Conservation (phyloP, 192 early-diverging fungal genomes). For the Diversispora eburnea region DNA sequence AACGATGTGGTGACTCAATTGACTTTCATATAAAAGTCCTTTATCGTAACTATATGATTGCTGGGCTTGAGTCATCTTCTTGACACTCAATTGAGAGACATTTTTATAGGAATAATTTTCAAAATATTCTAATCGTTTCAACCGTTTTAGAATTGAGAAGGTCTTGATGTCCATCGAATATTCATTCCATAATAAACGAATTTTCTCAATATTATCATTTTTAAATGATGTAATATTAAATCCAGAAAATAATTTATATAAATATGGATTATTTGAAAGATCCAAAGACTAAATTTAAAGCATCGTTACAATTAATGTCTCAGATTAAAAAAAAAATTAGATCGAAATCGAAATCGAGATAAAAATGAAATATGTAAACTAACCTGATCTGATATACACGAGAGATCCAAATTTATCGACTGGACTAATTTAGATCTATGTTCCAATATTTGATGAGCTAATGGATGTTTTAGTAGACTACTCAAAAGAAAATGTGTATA, state of each 20-base stretch:
- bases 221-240: not conserved
- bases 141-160: conserved; percentile 29
- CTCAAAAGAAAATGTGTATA: conserved; percentile 1
- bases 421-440: conserved; percentile 13
- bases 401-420: not conserved
- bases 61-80: conserved; percentile 36
- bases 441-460: not conserved
- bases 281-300: conserved; percentile 11
- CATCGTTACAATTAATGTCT: no score
- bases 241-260: not conserved
- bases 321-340: not conserved
- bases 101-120: conserved; percentile 25
- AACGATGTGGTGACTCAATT: conserved; percentile 45
- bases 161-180: conserved; percentile 21
- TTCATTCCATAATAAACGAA: conserved; percentile 3
- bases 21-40: conserved; percentile 38
- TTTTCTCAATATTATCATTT: not conserved
- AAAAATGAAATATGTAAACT: not conserved
- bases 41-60: conserved; percentile 42
- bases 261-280: conserved; percentile 7
- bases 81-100: conserved; percentile 27
- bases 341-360: not conserved
- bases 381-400: conserved; percentile 3
- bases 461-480: not conserved
- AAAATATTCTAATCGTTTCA: conserved; percentile 32